phyloP scores from a whole-genome alignment of 352 stramenopile species.

The Globisporangium apiculatum region DNA sequence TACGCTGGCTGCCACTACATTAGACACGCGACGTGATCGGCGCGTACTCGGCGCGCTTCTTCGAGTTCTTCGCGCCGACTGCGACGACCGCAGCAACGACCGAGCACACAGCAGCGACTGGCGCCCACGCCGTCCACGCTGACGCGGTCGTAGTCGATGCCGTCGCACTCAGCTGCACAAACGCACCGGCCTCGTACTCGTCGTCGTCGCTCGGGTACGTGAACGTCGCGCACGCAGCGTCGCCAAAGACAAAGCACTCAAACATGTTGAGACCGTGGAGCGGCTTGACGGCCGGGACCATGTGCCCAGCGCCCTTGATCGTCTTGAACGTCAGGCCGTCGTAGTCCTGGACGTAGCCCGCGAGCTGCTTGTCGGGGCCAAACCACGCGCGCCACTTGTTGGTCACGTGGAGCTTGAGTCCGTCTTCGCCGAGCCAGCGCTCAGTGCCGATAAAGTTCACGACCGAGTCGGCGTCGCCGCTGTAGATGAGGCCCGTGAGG shows the following conservation, averaged over 20 bases:
- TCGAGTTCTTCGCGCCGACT: constrained; percentile 32
- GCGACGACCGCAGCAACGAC: constrained; percentile 22
- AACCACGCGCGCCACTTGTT: constrained; percentile 71
- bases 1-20: not conserved
- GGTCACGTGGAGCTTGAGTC: constrained; percentile 55
- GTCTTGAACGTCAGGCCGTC: constrained; percentile 86
- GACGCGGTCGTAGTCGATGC: not conserved
- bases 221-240: constrained; percentile 44
- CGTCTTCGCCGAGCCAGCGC: constrained; percentile 67
- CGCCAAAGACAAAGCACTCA: constrained; percentile 75
- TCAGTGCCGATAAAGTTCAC: constrained; percentile 88
- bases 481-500: constrained; percentile 67
- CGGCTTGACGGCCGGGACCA: constrained; percentile 76
- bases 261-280: constrained; percentile 75
- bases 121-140: constrained; percentile 13
- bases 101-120: constrained; percentile 19
- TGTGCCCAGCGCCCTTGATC: constrained; percentile 89
- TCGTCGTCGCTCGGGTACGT: constrained; percentile 61
- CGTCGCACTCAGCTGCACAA: constrained; percentile 5
- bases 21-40: constrained; percentile 32
- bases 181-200: constrained; percentile 38
- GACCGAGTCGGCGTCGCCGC: constrained; percentile 69
- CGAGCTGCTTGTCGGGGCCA: constrained; percentile 74
- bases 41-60: constrained; percentile 35
- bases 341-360: constrained; percentile 84